phyloP scores from a whole-genome alignment of 2,329 filamentous ascomycete genomes.

The Aphanocladium album region DNA sequence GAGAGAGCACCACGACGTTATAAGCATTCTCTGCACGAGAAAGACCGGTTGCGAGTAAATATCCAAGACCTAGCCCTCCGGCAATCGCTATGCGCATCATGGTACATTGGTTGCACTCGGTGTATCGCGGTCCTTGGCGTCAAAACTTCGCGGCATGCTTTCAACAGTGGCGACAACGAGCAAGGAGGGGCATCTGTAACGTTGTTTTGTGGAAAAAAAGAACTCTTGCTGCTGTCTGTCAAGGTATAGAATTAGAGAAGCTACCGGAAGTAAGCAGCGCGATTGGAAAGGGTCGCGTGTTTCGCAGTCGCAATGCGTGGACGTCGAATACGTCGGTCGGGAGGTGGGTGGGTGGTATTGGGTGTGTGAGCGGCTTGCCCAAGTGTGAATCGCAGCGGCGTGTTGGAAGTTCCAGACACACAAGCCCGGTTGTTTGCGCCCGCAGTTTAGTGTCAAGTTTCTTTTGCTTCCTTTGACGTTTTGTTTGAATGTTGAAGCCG shows the following conservation, averaged over 20 bases:
- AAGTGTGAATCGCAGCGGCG: not conserved
- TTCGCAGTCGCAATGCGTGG: not conserved
- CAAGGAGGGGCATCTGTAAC: not conserved
- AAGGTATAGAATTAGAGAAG: not conserved
- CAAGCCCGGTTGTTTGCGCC: not conserved
- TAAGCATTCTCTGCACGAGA: constrained; percentile 54
- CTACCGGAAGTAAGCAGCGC: not conserved
- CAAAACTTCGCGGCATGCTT: constrained; percentile 6
- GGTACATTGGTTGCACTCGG: constrained; percentile 15
- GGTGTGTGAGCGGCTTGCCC: not conserved
- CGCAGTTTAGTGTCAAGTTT: not conserved
- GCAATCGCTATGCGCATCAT: constrained; percentile 48
- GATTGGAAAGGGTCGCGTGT: not conserved
- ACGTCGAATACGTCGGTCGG: not conserved
- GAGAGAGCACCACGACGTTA: constrained; percentile 65
- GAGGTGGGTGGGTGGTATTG: not conserved
- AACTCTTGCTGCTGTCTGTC: too few species aligned
- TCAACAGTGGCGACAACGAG: not conserved
- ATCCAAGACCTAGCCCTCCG: constrained; percentile 41
- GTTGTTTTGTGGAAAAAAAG: not conserved
- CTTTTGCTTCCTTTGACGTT: not conserved
- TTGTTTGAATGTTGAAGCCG: not conserved
- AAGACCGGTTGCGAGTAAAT: constrained; percentile 48
- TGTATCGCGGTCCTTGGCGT: not conserved
- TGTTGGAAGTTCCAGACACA: not conserved